Evolutionary conservation across 805 yeast species (phyloP).

Genomic region (Myxozyma neglecta): DNA sequence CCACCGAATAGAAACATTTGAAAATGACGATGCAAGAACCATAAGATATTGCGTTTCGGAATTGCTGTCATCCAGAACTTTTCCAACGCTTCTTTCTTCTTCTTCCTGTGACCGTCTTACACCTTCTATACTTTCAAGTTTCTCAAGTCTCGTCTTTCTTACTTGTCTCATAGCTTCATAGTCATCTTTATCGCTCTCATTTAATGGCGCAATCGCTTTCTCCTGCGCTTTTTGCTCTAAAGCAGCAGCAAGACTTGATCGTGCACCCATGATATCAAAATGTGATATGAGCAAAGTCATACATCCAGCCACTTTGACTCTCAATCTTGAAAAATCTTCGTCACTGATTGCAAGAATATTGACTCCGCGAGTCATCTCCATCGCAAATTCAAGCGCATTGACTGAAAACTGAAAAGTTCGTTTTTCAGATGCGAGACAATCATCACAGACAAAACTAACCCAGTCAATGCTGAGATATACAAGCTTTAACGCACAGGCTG

Average conservation of each 20-base stretch:
- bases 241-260: conserved; percentile 65
- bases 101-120: conserved; percentile 47
- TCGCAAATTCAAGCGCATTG: conserved; percentile 89
- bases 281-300: conserved; percentile 92
- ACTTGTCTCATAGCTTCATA: conserved; percentile 56
- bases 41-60: conserved; percentile 84
- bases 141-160: conserved; percentile 66
- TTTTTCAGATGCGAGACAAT: conserved; percentile 87
- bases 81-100: conserved; percentile 65
- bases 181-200: conserved; percentile 47
- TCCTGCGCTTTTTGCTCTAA: conserved; percentile 51
- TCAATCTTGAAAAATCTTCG: conserved; percentile 68
- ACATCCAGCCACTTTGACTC: conserved; percentile 87
- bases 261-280: conserved; percentile 97
- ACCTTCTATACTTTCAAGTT: conserved; percentile 63
- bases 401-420: conserved; percentile 96
- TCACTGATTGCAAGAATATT: conserved; percentile 79
- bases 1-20: conserved; percentile 93
- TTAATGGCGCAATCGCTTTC: conserved; percentile 44
- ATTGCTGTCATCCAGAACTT: conserved; percentile 84
- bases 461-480: conserved; percentile 80
- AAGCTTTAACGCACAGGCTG: conserved; percentile 67
- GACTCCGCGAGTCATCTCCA: conserved; percentile 89
- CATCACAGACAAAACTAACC: conserved; percentile 91
- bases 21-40: conserved; percentile 81